Conservation (phyloP, 2,329 filamentous ascomycete species). For the Colletotrichum orchidophilum region DNA sequence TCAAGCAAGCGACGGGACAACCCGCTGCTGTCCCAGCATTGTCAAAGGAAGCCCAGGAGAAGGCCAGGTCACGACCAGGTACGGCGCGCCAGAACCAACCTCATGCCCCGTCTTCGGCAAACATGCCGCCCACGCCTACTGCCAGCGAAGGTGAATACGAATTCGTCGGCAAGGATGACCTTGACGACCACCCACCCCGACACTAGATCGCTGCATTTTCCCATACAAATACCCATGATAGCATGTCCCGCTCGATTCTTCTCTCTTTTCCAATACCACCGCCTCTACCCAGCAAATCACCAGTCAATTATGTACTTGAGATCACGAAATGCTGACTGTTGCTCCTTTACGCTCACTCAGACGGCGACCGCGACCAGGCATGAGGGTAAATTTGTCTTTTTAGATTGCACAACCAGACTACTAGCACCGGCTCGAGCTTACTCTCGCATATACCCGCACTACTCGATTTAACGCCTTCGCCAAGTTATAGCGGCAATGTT, state of each 20-base stretch:
- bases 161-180: constrained; percentile 36
- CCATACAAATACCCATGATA: constrained; percentile 21
- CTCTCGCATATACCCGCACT: constrained; percentile 30
- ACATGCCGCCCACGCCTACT: constrained; percentile 68
- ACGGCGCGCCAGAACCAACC: constrained; percentile 60
- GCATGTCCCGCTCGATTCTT: constrained; percentile 9
- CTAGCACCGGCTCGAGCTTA: constrained; percentile 13
- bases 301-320: constrained; percentile 5
- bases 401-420: constrained; percentile 24
- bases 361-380: constrained; percentile 49
- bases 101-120: constrained; percentile 62
- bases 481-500: not conserved
- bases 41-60: constrained; percentile 41
- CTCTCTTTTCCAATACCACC: not conserved
- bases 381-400: constrained; percentile 25
- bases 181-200: constrained; percentile 34
- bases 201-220: constrained; percentile 17
- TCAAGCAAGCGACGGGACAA: constrained; percentile 35
- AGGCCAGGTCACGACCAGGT: constrained; percentile 62
- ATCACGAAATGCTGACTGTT: constrained; percentile 34
- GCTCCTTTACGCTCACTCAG: constrained; percentile 37
- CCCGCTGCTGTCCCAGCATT: constrained; percentile 32
- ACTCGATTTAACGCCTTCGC: constrained; percentile 14
- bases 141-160: constrained; percentile 70
- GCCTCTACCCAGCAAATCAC: constrained; percentile 9